Evolutionary conservation across 23 red algal genomes (phyloP).

Genomic region (Agarophyton chilense): DNA sequence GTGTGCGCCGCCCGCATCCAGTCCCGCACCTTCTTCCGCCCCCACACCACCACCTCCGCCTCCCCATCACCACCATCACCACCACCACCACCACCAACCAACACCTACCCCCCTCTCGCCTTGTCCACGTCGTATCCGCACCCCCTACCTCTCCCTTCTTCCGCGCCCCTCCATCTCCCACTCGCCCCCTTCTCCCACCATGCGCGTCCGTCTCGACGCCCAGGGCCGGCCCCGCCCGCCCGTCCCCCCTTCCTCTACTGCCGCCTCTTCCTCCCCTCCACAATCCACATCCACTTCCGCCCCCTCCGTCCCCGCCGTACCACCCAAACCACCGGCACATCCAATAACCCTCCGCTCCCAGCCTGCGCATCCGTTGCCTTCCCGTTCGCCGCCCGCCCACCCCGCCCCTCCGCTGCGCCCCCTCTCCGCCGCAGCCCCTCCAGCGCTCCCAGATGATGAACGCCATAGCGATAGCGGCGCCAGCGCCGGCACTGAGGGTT

Average conservation of each 20-base stretch:
- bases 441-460: constrained; percentile 30
- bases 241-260: background rate
- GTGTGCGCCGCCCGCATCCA: background rate
- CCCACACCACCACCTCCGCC: background rate
- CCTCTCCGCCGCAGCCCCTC: constrained; percentile 2
- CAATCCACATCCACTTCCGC: background rate
- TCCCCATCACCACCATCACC: constrained; percentile 3
- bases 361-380: no score
- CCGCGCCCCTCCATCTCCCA: background rate
- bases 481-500: constrained; percentile 30
- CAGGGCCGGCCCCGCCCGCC: constrained; percentile 37
- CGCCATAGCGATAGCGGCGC: constrained; percentile 55
- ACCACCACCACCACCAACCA: no score
- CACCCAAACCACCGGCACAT: background rate
- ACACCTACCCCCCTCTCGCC: no score
- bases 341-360: no score
- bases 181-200: background rate
- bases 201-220: constrained; percentile 51
- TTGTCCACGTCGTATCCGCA: background rate
- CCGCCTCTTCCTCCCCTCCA: background rate
- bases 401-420: constrained; percentile 13
- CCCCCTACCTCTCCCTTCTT: background rate
- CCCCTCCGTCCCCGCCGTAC: background rate
- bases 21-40: background rate
- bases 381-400: background rate